Percentiles rank a stretch among this genome's conserved stretches.
Conservation (phyloP, 1,284 basidiomycete genomes). For the Trichosporon sp. region DNA sequence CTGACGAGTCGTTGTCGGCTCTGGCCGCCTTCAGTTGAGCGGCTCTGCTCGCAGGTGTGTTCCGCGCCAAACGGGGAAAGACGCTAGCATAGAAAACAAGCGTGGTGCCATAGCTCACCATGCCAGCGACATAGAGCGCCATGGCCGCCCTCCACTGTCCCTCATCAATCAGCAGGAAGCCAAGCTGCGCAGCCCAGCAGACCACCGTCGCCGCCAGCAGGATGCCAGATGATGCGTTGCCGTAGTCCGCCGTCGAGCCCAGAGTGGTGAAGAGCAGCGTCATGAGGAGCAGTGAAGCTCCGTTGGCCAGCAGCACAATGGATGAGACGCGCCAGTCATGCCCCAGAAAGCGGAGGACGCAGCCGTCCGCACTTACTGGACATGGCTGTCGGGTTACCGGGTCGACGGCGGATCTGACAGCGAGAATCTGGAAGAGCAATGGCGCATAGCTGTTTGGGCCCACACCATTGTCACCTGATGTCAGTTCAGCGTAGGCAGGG, state of each 20-base stretch:
- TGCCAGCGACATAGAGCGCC: conserved; percentile 63
- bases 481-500: no score
- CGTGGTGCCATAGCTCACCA: conserved; percentile 47
- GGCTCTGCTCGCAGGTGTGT: conserved; percentile 63
- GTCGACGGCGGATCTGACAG: conserved; percentile 63
- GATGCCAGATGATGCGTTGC: conserved; percentile 66
- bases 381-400: conserved; percentile 42
- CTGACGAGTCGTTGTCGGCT: conserved; percentile 30
- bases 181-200: conserved; percentile 71
- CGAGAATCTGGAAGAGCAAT: conserved; percentile 65
- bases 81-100: conserved; percentile 65
- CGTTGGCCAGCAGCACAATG: conserved; percentile 66
- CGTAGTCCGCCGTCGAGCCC: conserved; percentile 73
- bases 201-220: conserved; percentile 60
- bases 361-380: conserved; percentile 15
- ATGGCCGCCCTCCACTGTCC: conserved; percentile 64
- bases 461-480: conserved; percentile 17
- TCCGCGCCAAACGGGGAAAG: conserved; percentile 73
- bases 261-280: conserved; percentile 64
- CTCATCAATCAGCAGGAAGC: conserved; percentile 57
- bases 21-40: conserved; percentile 57
- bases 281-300: conserved; percentile 47
- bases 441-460: conserved; percentile 53
- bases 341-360: conserved; percentile 62
- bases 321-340: conserved; percentile 61